Evolutionary conservation across 306 rosid genomes (phyloP).

Genomic region (Castanea sativa): DNA sequence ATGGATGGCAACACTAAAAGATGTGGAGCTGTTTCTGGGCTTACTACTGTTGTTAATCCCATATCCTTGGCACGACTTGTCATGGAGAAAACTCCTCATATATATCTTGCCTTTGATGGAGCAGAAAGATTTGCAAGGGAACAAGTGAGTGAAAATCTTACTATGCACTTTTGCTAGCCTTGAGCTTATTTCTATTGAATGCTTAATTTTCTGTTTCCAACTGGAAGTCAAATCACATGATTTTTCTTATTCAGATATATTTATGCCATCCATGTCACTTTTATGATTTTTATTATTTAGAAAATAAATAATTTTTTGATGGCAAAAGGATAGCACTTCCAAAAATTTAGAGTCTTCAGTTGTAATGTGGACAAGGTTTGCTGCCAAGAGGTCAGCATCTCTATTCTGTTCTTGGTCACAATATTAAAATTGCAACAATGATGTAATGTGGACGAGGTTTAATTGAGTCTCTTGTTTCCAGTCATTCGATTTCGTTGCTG

Average conservation of each 20-base stretch:
- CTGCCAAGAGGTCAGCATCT: neutral
- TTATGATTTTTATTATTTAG: too few species aligned
- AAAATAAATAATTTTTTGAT: neutral
- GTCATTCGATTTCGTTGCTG: neutral
- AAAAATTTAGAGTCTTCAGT: neutral
- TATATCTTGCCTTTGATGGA: conserved; percentile 64
- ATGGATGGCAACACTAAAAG: conserved; percentile 72
- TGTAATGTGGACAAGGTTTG: neutral
- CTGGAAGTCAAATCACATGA: neutral
- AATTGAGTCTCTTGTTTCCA: neutral
- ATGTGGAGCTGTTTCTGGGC: conserved; percentile 93
- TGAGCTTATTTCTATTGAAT: neutral
- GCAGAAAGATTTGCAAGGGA: conserved; percentile 62
- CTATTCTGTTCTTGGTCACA: neutral
- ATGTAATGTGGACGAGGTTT: neutral
- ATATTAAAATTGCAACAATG: neutral
- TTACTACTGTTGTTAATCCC: conserved; percentile 73
- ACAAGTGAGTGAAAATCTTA: conserved; percentile 32
- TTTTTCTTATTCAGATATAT: neutral
- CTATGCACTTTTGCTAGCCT: too few species aligned
- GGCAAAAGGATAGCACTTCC: neutral
- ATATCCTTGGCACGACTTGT: conserved; percentile 79
- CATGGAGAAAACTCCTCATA: conserved; percentile 90
- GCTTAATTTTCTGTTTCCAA: neutral
- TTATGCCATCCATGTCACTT: too few species aligned